phyloP scores from a whole-genome alignment of 2,329 filamentous ascomycete species.

The Cladosporium sp. region DNA sequence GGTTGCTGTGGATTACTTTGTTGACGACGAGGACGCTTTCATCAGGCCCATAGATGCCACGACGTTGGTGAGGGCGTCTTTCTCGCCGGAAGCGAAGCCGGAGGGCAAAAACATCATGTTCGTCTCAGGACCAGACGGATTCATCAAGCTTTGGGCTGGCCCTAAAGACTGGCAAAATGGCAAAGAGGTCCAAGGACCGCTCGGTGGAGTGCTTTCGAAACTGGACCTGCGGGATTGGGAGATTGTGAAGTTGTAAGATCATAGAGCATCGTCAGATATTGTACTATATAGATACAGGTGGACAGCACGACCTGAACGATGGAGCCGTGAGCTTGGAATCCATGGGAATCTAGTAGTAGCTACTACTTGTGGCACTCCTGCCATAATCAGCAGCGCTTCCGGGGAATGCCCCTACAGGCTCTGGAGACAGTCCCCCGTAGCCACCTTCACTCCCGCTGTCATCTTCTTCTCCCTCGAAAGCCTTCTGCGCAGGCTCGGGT shows the following conservation, averaged over 20 bases:
- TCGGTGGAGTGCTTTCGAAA: slow-evolving; percentile 61
- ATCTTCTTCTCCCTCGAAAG: slow-evolving; percentile 40
- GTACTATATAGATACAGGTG: no score
- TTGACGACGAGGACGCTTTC: slow-evolving; percentile 70
- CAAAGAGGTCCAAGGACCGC: slow-evolving; percentile 64
- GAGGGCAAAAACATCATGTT: slow-evolving; percentile 62
- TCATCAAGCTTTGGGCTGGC: slow-evolving; percentile 74
- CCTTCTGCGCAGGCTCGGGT: slow-evolving; percentile 43
- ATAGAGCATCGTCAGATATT: neutral
- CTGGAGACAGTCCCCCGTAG: slow-evolving; percentile 9
- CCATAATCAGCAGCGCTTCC: slow-evolving; percentile 33
- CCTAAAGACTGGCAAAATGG: slow-evolving; percentile 70
- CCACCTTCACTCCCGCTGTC: slow-evolving; percentile 39
- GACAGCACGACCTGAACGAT: neutral
- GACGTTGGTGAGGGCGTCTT: slow-evolving; percentile 12
- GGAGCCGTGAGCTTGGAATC: no score
- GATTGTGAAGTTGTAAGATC: slow-evolving; percentile 50
- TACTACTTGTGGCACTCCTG: slow-evolving; percentile 24
- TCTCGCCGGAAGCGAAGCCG: slow-evolving; percentile 13
- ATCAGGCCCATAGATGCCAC: slow-evolving; percentile 45
- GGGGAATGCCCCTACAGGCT: slow-evolving; percentile 47
- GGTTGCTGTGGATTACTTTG: slow-evolving; percentile 65
- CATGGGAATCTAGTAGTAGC: slow-evolving; percentile 21
- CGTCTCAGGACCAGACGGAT: slow-evolving; percentile 86
- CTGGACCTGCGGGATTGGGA: slow-evolving; percentile 54